Percentiles rank a stretch among this genome's conserved stretches.
Conservation (phyloP, 345 rosid genomes). For the Streptanthus diversifolius region DNA sequence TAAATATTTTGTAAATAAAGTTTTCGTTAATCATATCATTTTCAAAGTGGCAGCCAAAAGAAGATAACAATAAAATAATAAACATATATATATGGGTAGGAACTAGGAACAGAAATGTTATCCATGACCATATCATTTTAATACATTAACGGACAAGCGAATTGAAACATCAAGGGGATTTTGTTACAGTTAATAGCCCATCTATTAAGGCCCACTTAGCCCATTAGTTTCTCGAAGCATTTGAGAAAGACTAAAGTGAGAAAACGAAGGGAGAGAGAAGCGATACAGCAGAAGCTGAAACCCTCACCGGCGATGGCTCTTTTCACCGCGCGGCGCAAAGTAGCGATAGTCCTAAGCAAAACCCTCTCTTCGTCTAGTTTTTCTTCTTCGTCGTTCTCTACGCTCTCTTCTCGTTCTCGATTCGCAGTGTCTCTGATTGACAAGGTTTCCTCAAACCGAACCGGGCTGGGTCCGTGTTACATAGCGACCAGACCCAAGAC, state of each 20-base stretch:
- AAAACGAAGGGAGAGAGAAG: not conserved
- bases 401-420: slow-evolving; percentile 49
- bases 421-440: slow-evolving; percentile 40
- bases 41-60: no score
- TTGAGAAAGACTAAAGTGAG: not conserved
- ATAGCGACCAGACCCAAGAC: slow-evolving; percentile 51
- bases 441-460: slow-evolving; percentile 27
- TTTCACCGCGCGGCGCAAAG: slow-evolving; percentile 46
- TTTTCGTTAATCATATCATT: no score
- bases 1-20: no score
- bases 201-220: slow-evolving; percentile 6
- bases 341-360: slow-evolving; percentile 41
- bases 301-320: slow-evolving; percentile 58
- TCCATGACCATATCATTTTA: no score
- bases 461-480: slow-evolving; percentile 32
- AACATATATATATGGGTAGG: no score
- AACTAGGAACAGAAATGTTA: no score
- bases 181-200: not conserved
- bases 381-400: slow-evolving; percentile 33
- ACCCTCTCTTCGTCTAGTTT: slow-evolving; percentile 37
- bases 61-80: no score
- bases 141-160: not conserved
- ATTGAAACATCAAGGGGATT: not conserved
- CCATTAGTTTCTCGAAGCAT: slow-evolving; percentile 12
- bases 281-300: slow-evolving; percentile 7